phyloP scores from a whole-genome alignment of 768 basidiomycete species.

The Boletus fagicola region DNA sequence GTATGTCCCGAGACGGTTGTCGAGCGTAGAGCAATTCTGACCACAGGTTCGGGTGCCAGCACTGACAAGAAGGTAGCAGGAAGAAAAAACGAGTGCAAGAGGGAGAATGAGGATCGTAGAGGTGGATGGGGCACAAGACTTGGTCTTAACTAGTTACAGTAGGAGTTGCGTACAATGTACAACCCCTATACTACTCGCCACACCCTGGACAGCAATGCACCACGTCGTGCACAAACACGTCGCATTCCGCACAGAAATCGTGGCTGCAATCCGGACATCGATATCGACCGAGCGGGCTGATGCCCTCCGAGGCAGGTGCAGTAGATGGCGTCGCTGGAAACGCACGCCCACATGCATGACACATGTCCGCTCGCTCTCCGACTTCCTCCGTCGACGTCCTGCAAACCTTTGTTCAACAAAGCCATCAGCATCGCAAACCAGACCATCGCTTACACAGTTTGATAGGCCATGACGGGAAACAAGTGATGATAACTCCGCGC shows the following conservation, averaged over 20 bases:
- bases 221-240: conserved; percentile 94
- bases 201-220: conserved; percentile 94
- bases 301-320: conserved; percentile 51
- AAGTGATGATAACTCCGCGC: conserved; percentile 94
- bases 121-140: neutral
- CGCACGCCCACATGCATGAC: conserved; percentile 75
- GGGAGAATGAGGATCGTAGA: neutral
- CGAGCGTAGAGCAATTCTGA: no score
- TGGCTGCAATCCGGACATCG: conserved; percentile 80
- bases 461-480: conserved; percentile 89
- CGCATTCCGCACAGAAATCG: conserved; percentile 95
- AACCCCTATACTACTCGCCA: conserved; percentile 43
- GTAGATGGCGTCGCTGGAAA: conserved; percentile 53
- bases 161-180: conserved; percentile 28
- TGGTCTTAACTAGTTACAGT: neutral
- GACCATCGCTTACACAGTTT: conserved; percentile 65
- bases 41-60: no score
- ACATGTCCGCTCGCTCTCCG: conserved; percentile 40
- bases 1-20: conserved; percentile 32
- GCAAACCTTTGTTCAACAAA: conserved; percentile 5
- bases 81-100: neutral
- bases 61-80: no score
- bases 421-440: conserved; percentile 1
- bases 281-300: conserved; percentile 86
- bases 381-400: conserved; percentile 43